phyloP scores from a whole-genome alignment of 2,329 filamentous ascomycete genomes.

The Nigrograna mackinnonii region DNA sequence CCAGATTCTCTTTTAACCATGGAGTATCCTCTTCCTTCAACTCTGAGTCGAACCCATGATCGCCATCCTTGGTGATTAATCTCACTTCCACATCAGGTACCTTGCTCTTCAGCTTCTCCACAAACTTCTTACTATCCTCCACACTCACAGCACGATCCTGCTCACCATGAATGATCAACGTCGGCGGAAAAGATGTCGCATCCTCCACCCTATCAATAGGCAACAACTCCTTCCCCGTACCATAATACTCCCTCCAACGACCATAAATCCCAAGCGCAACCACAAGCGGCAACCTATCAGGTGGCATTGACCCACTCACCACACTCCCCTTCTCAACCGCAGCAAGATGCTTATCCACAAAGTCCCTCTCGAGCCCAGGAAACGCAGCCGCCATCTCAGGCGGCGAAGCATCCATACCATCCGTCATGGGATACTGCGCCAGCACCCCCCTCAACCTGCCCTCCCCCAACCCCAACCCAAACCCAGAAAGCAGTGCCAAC shows the following conservation, averaged over 20 bases:
- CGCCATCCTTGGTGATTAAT: constrained; percentile 18
- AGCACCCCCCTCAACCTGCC: constrained; percentile 26
- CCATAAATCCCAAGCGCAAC: constrained; percentile 21
- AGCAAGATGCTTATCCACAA: constrained; percentile 26
- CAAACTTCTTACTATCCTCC: constrained; percentile 27
- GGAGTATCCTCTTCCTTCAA: constrained; percentile 25
- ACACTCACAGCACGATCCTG: constrained; percentile 30
- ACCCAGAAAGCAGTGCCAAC: constrained; percentile 36
- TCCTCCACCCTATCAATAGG: constrained; percentile 28
- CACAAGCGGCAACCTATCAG: constrained; percentile 17
- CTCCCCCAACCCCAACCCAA: constrained; percentile 21
- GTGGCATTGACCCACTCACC: constrained; percentile 20
- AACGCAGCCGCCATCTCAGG: constrained; percentile 3
- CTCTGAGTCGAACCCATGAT: constrained; percentile 37
- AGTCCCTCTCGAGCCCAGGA: constrained; percentile 10
- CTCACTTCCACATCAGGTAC: constrained; percentile 17
- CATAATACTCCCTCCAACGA: constrained; percentile 31
- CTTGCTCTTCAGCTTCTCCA: constrained; percentile 18
- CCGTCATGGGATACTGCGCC: constrained; percentile 33
- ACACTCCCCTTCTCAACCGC: constrained; percentile 18
- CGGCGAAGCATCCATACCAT: constrained; percentile 9
- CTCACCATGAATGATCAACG: constrained; percentile 34
- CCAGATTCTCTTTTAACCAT: constrained; percentile 32
- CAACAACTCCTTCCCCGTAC: constrained; percentile 23
- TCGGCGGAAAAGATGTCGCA: constrained; percentile 27